Evolutionary conservation across 192 early-diverging fungal species (phyloP), one percentile per base, ranked within the genome.

Genomic region (Umbelopsis ramanniana): DNA sequence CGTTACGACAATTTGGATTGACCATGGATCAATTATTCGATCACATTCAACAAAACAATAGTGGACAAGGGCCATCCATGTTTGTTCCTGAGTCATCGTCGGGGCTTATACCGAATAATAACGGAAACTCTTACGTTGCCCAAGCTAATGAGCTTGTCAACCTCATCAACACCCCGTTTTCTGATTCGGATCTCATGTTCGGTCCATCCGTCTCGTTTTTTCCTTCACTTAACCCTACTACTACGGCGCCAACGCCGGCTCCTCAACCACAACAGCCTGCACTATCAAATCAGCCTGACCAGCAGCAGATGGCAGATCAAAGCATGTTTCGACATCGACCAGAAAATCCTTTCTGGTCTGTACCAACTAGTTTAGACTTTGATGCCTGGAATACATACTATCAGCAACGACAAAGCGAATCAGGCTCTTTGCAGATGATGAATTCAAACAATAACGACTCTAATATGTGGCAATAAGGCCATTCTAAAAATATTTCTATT

Each of bases 281-380:
- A 37, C 46, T 5, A 9, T 47, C 26, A 38, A 23, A 3, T 48
- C 29, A 67, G 19, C 57, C 6, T 4, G 29, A 29, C 3, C 46
- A 46, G 66, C 72, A 67, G 21, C 47, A 67, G 19, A 10, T 21
- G 0, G 63, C 50, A 7, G 47, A 66, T 37, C 55, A 73, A n/a
- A 70, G 48, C 12, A 52, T 72, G 29, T 79, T 79, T 9, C 60
- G 77, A 19, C 71, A 79, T 40, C 69, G 73, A 46, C 77, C 77
- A 7, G 77, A 72, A 29, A 79, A 79, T 52, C 77, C 77, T 3
- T 79, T 79, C 37, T 79, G 77, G 77, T 71, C 72, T 29, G 77
- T 79, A 22, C 77, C 77, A 24, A 79, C 73, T 29, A 79, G 73
- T 38, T 71, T 79, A n/a, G 73, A 79, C 52, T 66, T 74, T 40